Conservation (phyloP, 139 green algal species). For the Coelastrella sp. region DNA sequence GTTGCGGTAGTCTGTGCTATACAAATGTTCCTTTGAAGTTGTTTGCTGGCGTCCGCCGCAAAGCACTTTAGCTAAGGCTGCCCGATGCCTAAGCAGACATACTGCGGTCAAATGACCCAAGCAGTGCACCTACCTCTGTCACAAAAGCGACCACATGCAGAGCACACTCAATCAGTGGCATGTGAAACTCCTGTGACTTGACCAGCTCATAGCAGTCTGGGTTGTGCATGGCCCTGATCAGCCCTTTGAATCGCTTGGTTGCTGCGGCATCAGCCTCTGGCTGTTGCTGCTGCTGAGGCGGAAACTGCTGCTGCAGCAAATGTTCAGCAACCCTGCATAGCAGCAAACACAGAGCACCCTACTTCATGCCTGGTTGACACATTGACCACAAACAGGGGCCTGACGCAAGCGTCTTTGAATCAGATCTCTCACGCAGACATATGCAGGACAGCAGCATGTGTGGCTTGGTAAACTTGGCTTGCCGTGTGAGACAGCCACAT, state of each 20-base stretch:
- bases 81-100: too few species aligned
- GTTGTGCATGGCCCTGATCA: background rate
- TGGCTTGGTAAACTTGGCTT: too few species aligned
- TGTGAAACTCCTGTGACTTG: conserved; percentile 17
- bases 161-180: conserved; percentile 32
- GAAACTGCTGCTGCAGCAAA: conserved; percentile 15
- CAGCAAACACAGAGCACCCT: background rate
- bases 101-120: too few species aligned
- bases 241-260: conserved; percentile 27
- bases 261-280: background rate
- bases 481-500: background rate
- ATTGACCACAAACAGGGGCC: too few species aligned
- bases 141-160: conserved; percentile 22
- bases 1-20: too few species aligned
- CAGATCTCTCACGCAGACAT: too few species aligned
- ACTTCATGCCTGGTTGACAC: too few species aligned
- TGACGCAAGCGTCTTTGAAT: too few species aligned
- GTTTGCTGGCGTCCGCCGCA: too few species aligned
- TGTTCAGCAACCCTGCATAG: conserved; percentile 26
- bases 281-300: conserved; percentile 10
- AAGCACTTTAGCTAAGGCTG: too few species aligned
- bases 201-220: conserved; percentile 18
- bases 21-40: too few species aligned
- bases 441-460: too few species aligned
- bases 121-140: background rate